Percentiles rank a stretch among this genome's conserved stretches.
These are phyloP conservation scores for Sclerotinia spermophila DNA, from an alignment of 2,329 filamentous ascomycete genomes.

Conservation along the genomic window DNA sequence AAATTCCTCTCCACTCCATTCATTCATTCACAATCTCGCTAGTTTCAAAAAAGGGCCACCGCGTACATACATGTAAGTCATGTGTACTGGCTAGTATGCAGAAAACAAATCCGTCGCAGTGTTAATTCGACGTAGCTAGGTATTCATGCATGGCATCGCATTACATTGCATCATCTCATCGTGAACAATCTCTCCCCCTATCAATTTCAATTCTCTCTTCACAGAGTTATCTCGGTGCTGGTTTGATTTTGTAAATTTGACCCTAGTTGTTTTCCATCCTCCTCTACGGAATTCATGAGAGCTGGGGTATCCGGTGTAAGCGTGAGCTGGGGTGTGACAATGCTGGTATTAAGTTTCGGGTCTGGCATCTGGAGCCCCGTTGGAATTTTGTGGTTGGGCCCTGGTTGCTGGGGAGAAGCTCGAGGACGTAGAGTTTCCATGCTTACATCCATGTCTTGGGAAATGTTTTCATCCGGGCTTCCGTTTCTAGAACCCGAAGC, in stretches of 20 bases:
- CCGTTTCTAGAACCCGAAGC: slow-evolving; percentile 23
- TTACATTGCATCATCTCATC: background rate
- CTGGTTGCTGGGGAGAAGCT: background rate
- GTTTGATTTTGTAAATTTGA: slow-evolving; percentile 7
- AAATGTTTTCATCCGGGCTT: slow-evolving; percentile 15
- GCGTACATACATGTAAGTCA: background rate
- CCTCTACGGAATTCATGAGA: slow-evolving; percentile 22
- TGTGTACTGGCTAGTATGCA: background rate
- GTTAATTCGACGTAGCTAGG: background rate
- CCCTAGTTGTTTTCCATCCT: slow-evolving; percentile 33
- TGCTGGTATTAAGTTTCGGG: slow-evolving; percentile 23
- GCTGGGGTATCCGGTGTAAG: slow-evolving; percentile 34
- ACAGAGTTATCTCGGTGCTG: slow-evolving; percentile 6
- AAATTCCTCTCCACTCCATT: background rate
- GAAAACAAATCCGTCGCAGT: background rate
- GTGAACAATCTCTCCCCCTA: background rate
- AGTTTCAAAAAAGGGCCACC: background rate
- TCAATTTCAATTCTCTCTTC: background rate
- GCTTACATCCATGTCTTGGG: slow-evolving; percentile 29
- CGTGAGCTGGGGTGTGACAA: slow-evolving; percentile 31
- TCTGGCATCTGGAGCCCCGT: slow-evolving; percentile 3
- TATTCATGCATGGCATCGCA: background rate
- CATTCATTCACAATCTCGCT: background rate
- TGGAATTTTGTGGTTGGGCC: background rate
- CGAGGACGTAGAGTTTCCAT: slow-evolving; percentile 31